These are phyloP conservation scores for Scheffersomyces titani DNA, from an alignment of 1,139 yeast genomes.

Conservation along the genomic window DNA sequence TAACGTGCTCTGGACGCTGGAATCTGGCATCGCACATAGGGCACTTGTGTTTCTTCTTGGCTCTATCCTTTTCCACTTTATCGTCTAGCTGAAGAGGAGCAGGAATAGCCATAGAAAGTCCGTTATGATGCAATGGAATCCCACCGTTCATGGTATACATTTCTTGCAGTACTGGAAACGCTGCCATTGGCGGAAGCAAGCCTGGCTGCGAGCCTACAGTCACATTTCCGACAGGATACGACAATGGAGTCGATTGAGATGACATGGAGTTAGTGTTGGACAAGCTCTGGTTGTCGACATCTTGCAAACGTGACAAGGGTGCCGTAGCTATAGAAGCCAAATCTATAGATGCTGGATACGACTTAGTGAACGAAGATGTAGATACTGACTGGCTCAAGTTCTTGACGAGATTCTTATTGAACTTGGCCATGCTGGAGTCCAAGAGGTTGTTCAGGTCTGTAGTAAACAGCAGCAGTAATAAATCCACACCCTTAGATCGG, in stretches of 20 bases:
- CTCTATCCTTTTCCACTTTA: conserved; percentile 42
- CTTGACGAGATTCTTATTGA: conserved; percentile 9
- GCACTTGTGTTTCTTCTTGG: conserved; percentile 71
- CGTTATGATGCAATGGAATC: not conserved
- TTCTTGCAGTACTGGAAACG: conserved; percentile 17
- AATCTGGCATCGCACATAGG: conserved; percentile 75
- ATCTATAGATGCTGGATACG: conserved; percentile 41
- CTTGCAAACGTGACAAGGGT: conserved; percentile 6
- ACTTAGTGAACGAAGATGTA: conserved; percentile 28
- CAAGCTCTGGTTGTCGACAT: not conserved
- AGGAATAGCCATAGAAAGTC: not conserved
- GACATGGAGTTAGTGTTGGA: not conserved
- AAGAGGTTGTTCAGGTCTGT: conserved; percentile 3
- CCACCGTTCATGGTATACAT: not conserved
- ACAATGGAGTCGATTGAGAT: not conserved
- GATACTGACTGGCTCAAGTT: conserved; percentile 12
- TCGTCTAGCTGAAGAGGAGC: not conserved
- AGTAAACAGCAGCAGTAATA: conserved; percentile 30
- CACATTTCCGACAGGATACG: not conserved
- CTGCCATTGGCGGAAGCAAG: conserved; percentile 44
- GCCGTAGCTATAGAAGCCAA: conserved; percentile 29
- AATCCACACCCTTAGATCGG: conserved; percentile 18
- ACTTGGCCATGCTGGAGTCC: not conserved
- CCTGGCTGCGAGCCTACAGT: conserved; percentile 10
- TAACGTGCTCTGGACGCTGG: conserved; percentile 90